A percentile compares a stretch with the other conserved stretches of the same genome.
These are phyloP conservation scores for Candida sanyaensis DNA, from an alignment of 1,139 yeast genomes.

Conservation along the genomic window DNA sequence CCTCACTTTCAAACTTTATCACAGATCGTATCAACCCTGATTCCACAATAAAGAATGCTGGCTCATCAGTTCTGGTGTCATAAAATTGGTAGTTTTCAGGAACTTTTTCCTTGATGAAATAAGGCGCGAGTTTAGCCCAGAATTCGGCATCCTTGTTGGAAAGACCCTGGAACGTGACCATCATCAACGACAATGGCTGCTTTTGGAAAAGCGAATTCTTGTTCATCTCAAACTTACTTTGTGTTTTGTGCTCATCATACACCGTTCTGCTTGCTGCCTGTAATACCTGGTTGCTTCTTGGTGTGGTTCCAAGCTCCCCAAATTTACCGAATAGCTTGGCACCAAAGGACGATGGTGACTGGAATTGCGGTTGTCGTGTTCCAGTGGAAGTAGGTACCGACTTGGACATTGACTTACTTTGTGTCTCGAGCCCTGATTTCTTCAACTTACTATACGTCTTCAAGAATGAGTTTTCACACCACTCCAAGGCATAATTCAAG, in stretches of 20 bases:
- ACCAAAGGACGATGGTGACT: conserved; percentile 12
- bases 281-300: conserved; percentile 60
- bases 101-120: conserved; percentile 50
- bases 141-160: conserved; percentile 61
- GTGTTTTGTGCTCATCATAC: conserved; percentile 39
- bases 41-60: conserved; percentile 71
- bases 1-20: conserved; percentile 52
- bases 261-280: conserved; percentile 64
- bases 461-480: conserved; percentile 93
- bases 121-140: conserved; percentile 61
- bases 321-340: conserved; percentile 16
- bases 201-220: conserved; percentile 36
- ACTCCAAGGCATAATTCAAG: conserved; percentile 85
- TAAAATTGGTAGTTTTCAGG: conserved; percentile 53
- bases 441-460: conserved; percentile 55
- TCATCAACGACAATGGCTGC: conserved; percentile 68
- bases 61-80: conserved; percentile 40
- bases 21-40: conserved; percentile 73
- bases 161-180: conserved; percentile 71
- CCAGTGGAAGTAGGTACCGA: conserved; percentile 10
- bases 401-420: conserved; percentile 2
- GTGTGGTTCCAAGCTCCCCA: conserved; percentile 47
- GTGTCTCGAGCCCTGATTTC: conserved; percentile 16
- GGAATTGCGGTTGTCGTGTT: conserved; percentile 14
- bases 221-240: conserved; percentile 28